phyloP scores from a whole-genome alignment of 2,329 filamentous ascomycete species.

The Bipolaris sorokiniana region DNA sequence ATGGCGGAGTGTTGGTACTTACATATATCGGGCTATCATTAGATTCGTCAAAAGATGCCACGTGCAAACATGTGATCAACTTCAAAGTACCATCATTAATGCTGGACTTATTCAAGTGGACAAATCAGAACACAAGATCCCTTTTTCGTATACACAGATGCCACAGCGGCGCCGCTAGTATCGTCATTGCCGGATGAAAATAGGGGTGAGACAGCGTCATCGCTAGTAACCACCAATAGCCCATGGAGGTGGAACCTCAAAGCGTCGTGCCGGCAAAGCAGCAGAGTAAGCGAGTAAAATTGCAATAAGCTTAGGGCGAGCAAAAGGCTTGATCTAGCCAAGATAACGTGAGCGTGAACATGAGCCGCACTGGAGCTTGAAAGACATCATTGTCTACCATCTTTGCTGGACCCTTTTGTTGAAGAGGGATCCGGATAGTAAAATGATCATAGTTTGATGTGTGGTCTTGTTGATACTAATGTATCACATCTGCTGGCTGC shows the following conservation, averaged over 20 bases:
- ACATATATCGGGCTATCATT: too few relatives aligned
- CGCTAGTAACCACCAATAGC: not conserved
- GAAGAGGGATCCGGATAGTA: not conserved
- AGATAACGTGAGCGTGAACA: not conserved
- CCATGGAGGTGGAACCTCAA: not conserved
- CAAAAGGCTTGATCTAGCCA: not conserved
- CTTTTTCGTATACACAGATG: too few relatives aligned
- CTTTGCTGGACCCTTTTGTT: not conserved
- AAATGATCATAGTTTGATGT: not conserved
- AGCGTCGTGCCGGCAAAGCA: not conserved
- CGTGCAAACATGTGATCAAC: too few relatives aligned
- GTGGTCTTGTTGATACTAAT: not conserved
- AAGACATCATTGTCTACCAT: not conserved
- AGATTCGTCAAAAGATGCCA: too few relatives aligned
- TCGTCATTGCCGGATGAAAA: not conserved
- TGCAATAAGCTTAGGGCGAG: not conserved
- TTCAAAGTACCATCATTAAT: too few relatives aligned
- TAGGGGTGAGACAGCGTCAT: not conserved
- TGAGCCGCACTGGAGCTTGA: not conserved
- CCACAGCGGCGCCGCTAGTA: too few relatives aligned
- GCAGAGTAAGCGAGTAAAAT: not conserved
- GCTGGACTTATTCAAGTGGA: too few relatives aligned
- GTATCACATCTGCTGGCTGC: not conserved
- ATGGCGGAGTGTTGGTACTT: not conserved
- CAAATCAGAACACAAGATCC: too few relatives aligned